Evolutionary conservation across 108 stramenopile genomes (phyloP), one percentile per base, ranked within the genome.

Genomic region (Nitzschia putrida): DNA sequence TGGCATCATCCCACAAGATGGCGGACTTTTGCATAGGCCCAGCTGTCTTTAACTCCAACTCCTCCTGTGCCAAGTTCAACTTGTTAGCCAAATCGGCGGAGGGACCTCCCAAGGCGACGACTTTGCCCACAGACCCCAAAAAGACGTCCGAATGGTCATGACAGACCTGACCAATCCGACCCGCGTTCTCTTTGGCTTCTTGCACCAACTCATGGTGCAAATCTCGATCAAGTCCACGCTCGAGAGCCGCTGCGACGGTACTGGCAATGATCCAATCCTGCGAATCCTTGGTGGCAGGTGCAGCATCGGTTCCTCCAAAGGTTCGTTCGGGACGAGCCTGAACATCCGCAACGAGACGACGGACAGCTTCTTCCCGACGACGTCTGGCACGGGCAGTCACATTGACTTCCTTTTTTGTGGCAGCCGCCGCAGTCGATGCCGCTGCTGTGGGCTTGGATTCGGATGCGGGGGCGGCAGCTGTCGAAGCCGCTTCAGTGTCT

Each of bases 81-180:
- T 79, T 88, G 24, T 66, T 57, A 45, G 86, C 77, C 49, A 95
- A 73, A 58, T 90, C 89, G 50, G 82, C 85, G 34, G 88, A 83
- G 0, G 91, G 87, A 13, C 74, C 82, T 5, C 88, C 94, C 72
- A 95, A 56, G 29, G 88, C 91, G 11, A 92, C 94, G 18, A 95
- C 91, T 57, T 81, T 83, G n/a, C 87, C 88, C 9, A 92, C 94
- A 56, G 76, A 78, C 5, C 80, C 83, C 61, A 95, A 72, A 71
- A 95, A 95, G 38, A 87, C 91, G 55, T 95, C 91, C 20, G 84
- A 84, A 55, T 95, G 89, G 74, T 95, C 93, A 64, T 95, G 93
- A 77, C 93, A 95, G 47, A 95, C 80, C 71, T 88, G 88, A 37
- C 82, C 71, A 58, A 95, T 95, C 4, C 76, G 70, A 0, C 71